Evolutionary conservation across 805 yeast species (phyloP).

Genomic region (Monosporozyma unispora): DNA sequence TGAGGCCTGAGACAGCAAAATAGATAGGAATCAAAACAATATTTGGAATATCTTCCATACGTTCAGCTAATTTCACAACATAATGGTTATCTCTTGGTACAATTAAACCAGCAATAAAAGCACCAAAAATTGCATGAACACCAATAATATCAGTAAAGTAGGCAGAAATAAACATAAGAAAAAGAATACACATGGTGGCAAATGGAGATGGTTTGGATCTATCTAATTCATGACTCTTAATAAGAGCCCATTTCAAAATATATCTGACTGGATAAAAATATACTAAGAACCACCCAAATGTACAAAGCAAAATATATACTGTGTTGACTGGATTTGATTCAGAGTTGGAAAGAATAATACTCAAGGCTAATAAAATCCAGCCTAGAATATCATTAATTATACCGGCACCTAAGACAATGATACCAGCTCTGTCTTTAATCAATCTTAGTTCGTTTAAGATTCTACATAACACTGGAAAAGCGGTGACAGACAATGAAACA

Average conservation of each 20-base stretch:
- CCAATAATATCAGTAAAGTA: slow-evolving; percentile 79
- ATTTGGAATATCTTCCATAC: slow-evolving; percentile 70
- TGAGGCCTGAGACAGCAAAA: slow-evolving; percentile 72
- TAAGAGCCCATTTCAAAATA: slow-evolving; percentile 37
- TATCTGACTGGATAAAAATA: slow-evolving; percentile 49
- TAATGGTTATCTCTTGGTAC: slow-evolving; percentile 71
- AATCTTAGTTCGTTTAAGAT: slow-evolving; percentile 65
- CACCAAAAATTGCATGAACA: slow-evolving; percentile 81
- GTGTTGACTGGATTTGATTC: slow-evolving; percentile 54
- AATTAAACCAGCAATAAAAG: slow-evolving; percentile 66
- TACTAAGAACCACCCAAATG: slow-evolving; percentile 61
- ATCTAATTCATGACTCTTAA: slow-evolving; percentile 45
- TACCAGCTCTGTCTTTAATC: slow-evolving; percentile 63
- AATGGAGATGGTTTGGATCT: slow-evolving; percentile 55
- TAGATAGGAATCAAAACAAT: slow-evolving; percentile 66
- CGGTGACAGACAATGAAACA: slow-evolving; percentile 77
- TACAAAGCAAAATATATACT: slow-evolving; percentile 56
- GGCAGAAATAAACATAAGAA: slow-evolving; percentile 54
- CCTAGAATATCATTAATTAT: slow-evolving; percentile 72
- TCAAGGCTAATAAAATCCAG: slow-evolving; percentile 70
- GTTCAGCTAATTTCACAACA: slow-evolving; percentile 59
- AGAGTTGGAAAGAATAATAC: slow-evolving; percentile 69
- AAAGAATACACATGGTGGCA: slow-evolving; percentile 46
- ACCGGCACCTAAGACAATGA: slow-evolving; percentile 73
- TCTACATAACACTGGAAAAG: slow-evolving; percentile 77